Evolutionary conservation across 2,329 filamentous ascomycete genomes (phyloP).

Genomic region (Aureobasidium sp.): DNA sequence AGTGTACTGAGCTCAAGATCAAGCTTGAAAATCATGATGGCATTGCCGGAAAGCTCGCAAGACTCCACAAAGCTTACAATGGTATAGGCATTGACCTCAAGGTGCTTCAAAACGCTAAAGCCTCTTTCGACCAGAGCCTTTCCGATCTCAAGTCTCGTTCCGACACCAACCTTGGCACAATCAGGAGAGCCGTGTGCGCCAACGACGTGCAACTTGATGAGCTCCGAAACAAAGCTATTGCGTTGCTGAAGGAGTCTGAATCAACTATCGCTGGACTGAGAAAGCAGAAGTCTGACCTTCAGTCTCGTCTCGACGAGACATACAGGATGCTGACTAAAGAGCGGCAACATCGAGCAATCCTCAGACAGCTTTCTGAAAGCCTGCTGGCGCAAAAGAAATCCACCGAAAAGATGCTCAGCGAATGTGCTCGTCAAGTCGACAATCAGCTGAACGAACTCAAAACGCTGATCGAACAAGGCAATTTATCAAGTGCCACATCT

Average conservation of each 20-base stretch:
- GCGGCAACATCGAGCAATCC: not conserved
- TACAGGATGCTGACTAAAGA: not conserved
- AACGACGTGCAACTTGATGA: not conserved
- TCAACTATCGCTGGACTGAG: not conserved
- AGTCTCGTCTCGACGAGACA: not conserved
- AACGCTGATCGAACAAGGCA: not conserved
- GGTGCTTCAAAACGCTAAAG: not conserved
- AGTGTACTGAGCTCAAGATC: not conserved
- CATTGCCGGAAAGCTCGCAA: not conserved
- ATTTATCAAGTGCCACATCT: not conserved
- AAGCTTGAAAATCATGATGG: not conserved
- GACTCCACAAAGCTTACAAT: not conserved
- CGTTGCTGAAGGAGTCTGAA: not conserved
- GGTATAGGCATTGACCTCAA: not conserved
- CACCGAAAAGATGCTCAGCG: not conserved
- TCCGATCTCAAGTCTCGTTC: not conserved
- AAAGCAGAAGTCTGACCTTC: not conserved
- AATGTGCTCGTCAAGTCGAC: not conserved
- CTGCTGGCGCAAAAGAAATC: not conserved
- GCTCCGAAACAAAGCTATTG: not conserved
- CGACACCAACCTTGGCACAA: not conserved
- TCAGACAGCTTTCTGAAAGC: not conserved
- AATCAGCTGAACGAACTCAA: not conserved
- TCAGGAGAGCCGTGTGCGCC: not conserved
- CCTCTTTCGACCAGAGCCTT: not conserved